These are phyloP conservation scores for Lupinus albus DNA, from an alignment of 306 rosid species.

Conservation along the genomic window DNA sequence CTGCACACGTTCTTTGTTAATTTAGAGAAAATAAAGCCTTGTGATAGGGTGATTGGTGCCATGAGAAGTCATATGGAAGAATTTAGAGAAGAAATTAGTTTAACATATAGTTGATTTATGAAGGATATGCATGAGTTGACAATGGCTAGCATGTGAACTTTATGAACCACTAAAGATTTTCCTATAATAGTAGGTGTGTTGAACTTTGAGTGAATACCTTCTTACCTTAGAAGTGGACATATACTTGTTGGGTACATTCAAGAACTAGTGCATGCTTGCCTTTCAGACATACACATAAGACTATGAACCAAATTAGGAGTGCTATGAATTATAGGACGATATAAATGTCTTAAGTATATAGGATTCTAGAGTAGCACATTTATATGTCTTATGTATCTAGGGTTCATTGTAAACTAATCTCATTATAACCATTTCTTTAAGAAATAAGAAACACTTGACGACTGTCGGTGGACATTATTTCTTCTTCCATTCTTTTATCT, in stretches of 20 bases:
- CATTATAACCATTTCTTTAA: too few species aligned
- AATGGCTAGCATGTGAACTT: neutral
- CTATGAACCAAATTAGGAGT: neutral
- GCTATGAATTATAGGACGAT: neutral
- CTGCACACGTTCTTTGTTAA: too few species aligned
- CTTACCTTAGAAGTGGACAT: neutral
- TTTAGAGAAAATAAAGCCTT: too few species aligned
- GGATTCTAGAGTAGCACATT: too few species aligned
- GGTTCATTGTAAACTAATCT: too few species aligned
- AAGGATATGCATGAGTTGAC: neutral
- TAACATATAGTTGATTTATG: too few species aligned
- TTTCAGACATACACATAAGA: neutral
- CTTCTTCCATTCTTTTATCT: too few species aligned
- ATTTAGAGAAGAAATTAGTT: too few species aligned
- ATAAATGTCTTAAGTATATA: neutral
- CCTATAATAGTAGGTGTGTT: neutral
- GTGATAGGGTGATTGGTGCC: too few species aligned
- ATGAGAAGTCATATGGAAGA: too few species aligned
- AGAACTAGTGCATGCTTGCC: neutral
- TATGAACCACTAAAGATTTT: neutral
- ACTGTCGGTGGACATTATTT: too few species aligned
- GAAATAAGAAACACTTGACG: too few species aligned
- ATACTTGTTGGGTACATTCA: neutral
- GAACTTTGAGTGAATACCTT: neutral
- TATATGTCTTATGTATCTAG: neutral